phyloP scores from a whole-genome alignment of 2,329 filamentous ascomycete genomes.

The Xylaria arbuscula region DNA sequence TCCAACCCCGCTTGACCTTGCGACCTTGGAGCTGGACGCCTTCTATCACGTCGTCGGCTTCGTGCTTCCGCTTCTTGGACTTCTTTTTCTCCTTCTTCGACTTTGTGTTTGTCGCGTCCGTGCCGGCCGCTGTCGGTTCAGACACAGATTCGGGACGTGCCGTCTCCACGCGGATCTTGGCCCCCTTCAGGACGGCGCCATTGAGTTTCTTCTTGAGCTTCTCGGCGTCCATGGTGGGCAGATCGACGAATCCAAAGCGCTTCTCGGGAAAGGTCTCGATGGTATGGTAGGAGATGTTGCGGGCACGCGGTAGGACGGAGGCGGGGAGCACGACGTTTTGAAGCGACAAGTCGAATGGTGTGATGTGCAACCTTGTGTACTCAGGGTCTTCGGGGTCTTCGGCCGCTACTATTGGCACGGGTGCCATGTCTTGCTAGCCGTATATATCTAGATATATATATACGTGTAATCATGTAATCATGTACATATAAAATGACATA shows the following conservation, averaged over 20 bases:
- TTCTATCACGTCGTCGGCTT: slow-evolving; percentile 63
- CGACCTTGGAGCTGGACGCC: slow-evolving; percentile 81
- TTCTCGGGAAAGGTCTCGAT: slow-evolving; percentile 90
- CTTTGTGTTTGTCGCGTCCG: slow-evolving; percentile 44
- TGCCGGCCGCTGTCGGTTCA: slow-evolving; percentile 52
- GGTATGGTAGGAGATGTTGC: slow-evolving; percentile 87
- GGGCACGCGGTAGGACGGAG: slow-evolving; percentile 72
- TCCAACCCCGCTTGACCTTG: slow-evolving; percentile 91
- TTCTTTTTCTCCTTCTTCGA: slow-evolving; percentile 55
- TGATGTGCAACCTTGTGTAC: slow-evolving; percentile 81
- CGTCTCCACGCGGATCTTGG: slow-evolving; percentile 85
- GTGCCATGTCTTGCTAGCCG: slow-evolving; percentile 40
- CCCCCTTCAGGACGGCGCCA: slow-evolving; percentile 84
- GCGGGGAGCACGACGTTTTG: slow-evolving; percentile 77
- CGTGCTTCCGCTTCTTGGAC: slow-evolving; percentile 64
- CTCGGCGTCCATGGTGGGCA: slow-evolving; percentile 85
- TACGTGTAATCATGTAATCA: background rate
- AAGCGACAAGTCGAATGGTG: slow-evolving; percentile 82
- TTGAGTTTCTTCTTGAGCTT: slow-evolving; percentile 92
- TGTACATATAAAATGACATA: background rate
- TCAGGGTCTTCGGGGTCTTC: slow-evolving; percentile 34
- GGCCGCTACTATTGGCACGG: slow-evolving; percentile 31
- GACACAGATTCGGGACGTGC: slow-evolving; percentile 73
- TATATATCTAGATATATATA: slow-evolving; percentile 1
- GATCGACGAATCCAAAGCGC: slow-evolving; percentile 88